Evolutionary conservation across 139 green algal species (phyloP).

Genomic region (Nannochloris sp.): DNA sequence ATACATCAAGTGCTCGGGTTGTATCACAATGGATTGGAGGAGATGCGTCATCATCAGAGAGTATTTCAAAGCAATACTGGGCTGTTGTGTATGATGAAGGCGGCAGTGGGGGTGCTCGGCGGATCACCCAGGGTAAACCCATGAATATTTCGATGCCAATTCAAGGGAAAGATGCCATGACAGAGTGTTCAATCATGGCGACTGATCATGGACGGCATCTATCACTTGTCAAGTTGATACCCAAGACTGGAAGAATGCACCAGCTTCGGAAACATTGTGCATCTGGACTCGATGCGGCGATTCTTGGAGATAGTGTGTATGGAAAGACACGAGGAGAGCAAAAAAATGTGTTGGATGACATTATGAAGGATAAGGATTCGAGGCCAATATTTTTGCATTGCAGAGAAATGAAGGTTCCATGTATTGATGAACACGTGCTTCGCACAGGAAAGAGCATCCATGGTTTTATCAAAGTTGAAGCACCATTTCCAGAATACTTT

Average conservation of each 20-base stretch:
- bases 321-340: conserved; percentile 10
- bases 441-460: neutral
- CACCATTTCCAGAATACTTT: neutral
- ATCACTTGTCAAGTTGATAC: conserved; percentile 29
- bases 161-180: neutral
- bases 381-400: conserved; percentile 28
- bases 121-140: neutral
- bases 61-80: conserved; percentile 23
- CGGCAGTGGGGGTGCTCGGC: neutral
- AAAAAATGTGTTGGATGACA: neutral
- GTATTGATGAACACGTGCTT: no score
- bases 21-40: conserved; percentile 12
- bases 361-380: neutral
- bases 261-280: conserved; percentile 42
- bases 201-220: conserved; percentile 10
- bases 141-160: neutral
- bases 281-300: conserved; percentile 17
- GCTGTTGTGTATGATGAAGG: conserved; percentile 17
- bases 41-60: neutral
- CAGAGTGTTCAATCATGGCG: neutral
- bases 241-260: conserved; percentile 38
- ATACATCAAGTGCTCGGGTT: conserved; percentile 37
- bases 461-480: neutral
- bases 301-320: conserved; percentile 36
- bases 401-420: conserved; percentile 8